Evolutionary conservation across 1,284 basidiomycete species (phyloP).

Genomic region (Anthracocystis setariae): DNA sequence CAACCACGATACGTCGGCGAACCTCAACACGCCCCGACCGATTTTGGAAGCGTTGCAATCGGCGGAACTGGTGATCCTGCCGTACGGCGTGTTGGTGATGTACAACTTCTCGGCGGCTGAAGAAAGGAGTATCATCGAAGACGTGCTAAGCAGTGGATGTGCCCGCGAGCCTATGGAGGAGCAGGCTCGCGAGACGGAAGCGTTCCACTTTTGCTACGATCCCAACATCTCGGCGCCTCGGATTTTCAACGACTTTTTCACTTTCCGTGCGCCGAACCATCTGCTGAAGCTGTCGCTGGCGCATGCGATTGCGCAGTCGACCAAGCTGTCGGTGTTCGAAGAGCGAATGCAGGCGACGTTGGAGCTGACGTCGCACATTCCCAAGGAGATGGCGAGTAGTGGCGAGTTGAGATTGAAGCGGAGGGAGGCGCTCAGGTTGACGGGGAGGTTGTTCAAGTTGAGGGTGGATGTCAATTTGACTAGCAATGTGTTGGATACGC

Average conservation of each 20-base stretch:
- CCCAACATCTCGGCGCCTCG: constrained; percentile 81
- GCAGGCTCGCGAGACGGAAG: constrained; percentile 60
- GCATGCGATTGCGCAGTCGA: constrained; percentile 93
- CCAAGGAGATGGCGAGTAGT: constrained; percentile 81
- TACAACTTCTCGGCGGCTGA: constrained; percentile 66
- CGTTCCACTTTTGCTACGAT: constrained; percentile 74
- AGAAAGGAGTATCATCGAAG: constrained; percentile 63
- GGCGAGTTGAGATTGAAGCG: constrained; percentile 82
- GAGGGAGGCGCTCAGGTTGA: constrained; percentile 84
- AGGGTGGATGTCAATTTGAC: constrained; percentile 90
- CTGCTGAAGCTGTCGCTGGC: constrained; percentile 80
- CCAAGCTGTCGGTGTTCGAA: constrained; percentile 89
- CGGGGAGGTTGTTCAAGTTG: constrained; percentile 86
- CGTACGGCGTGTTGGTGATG: constrained; percentile 67
- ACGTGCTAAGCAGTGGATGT: constrained; percentile 61
- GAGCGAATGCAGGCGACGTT: constrained; percentile 81
- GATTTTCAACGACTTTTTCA: constrained; percentile 85
- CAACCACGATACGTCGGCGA: constrained; percentile 63
- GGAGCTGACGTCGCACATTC: constrained; percentile 82
- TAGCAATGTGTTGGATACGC: constrained; percentile 89
- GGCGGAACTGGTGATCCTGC: constrained; percentile 65
- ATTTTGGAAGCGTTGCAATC: constrained; percentile 64
- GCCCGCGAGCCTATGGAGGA: constrained; percentile 53
- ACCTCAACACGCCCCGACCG: constrained; percentile 59
- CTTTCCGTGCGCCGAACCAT: constrained; percentile 74